These are phyloP conservation scores for Leccinellum rugosiceps DNA, from an alignment of 768 basidiomycete genomes.

Conservation along the genomic window DNA sequence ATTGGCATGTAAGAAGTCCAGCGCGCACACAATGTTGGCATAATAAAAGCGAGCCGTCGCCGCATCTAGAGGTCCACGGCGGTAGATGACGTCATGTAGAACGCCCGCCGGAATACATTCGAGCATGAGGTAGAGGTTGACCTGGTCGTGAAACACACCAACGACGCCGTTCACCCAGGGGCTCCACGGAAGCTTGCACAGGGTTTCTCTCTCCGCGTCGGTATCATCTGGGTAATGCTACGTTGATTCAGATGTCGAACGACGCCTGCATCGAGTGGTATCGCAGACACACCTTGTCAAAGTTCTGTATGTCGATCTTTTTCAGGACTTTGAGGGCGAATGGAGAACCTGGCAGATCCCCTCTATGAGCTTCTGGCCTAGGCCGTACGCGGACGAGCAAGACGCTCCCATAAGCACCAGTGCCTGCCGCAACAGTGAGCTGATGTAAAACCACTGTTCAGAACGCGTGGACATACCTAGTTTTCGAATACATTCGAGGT, in stretches of 20 bases:
- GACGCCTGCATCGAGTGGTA: not conserved
- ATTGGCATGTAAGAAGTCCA: conserved; percentile 44
- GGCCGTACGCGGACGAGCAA: conserved; percentile 38
- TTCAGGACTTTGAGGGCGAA: conserved; percentile 47
- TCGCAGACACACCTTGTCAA: conserved; percentile 27
- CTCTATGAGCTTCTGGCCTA: conserved; percentile 23
- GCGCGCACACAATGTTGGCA: conserved; percentile 48
- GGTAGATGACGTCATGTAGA: conserved; percentile 37
- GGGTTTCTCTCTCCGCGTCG: conserved; percentile 40
- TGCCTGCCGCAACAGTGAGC: conserved; percentile 30
- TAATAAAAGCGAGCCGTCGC: conserved; percentile 47
- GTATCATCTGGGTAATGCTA: conserved; percentile 31
- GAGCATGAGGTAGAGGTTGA: conserved; percentile 48
- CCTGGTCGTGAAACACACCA: conserved; percentile 42
- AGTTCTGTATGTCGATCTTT: conserved; percentile 34
- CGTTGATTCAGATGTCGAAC: not conserved
- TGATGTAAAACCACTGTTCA: not conserved
- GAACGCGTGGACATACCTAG: conserved; percentile 31
- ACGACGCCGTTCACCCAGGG: conserved; percentile 50
- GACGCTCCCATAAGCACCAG: conserved; percentile 41
- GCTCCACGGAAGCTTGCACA: conserved; percentile 47
- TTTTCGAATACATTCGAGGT: conserved; percentile 41
- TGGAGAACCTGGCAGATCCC: conserved; percentile 35
- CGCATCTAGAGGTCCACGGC: conserved; percentile 31
- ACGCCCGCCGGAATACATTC: conserved; percentile 49